These are phyloP conservation scores for Rutstroemia sp. DNA, from an alignment of 2,329 filamentous ascomycete genomes.

Conservation along the genomic window DNA sequence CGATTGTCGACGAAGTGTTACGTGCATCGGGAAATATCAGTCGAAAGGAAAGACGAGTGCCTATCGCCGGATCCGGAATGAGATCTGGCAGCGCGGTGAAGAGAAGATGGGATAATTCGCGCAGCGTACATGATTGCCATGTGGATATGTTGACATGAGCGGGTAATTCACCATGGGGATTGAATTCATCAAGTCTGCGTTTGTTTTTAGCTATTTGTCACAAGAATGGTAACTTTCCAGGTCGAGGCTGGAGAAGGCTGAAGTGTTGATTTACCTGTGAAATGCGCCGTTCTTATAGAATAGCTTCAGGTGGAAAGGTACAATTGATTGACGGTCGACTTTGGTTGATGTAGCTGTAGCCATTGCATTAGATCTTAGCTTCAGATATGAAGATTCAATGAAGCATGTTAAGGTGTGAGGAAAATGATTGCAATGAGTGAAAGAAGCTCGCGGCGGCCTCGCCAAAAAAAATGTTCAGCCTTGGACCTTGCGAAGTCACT, in stretches of 20 bases:
- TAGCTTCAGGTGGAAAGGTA: slow-evolving; percentile 78
- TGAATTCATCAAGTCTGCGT: slow-evolving; percentile 64
- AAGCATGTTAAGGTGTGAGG: neutral
- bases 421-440: neutral
- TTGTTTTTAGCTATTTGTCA: neutral
- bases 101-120: slow-evolving; percentile 73
- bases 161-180: slow-evolving; percentile 45
- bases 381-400: neutral
- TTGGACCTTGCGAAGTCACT: neutral
- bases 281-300: slow-evolving; percentile 73
- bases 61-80: slow-evolving; percentile 66
- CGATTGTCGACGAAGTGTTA: slow-evolving; percentile 30
- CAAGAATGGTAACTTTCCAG: neutral
- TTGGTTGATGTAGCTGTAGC: slow-evolving; percentile 27
- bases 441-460: slow-evolving; percentile 14
- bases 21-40: slow-evolving; percentile 69
- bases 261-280: slow-evolving; percentile 47
- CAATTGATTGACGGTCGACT: slow-evolving; percentile 61
- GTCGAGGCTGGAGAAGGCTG: slow-evolving; percentile 15
- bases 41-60: slow-evolving; percentile 81
- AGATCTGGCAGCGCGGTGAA: slow-evolving; percentile 59
- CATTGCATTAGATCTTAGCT: slow-evolving; percentile 21
- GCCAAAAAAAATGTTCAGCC: slow-evolving; percentile 8
- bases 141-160: slow-evolving; percentile 76
- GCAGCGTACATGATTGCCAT: slow-evolving; percentile 73